phyloP scores from a whole-genome alignment of 2,329 filamentous ascomycete genomes.

The Clathrospora elynae region DNA sequence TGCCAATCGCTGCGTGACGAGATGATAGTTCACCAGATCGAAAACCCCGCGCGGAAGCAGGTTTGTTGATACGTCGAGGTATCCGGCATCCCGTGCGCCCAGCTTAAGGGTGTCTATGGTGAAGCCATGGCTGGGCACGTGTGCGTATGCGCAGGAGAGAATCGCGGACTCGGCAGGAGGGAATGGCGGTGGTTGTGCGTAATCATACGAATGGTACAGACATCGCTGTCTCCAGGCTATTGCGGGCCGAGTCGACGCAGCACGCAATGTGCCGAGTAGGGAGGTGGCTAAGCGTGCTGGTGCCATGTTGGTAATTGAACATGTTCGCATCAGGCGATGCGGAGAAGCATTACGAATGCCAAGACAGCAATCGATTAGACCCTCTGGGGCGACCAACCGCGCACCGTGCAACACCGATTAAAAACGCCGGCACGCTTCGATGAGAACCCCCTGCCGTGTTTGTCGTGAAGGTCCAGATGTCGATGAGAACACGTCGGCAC shows the following conservation, averaged over 20 bases:
- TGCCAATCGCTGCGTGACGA: slow-evolving; percentile 68
- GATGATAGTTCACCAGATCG: slow-evolving; percentile 78
- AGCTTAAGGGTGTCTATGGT: slow-evolving; percentile 72
- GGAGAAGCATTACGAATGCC: slow-evolving; percentile 32
- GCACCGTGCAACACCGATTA: slow-evolving; percentile 3
- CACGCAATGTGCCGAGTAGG: slow-evolving; percentile 32
- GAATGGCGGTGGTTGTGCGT: slow-evolving; percentile 62
- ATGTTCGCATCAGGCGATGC: slow-evolving; percentile 21
- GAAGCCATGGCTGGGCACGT: slow-evolving; percentile 85
- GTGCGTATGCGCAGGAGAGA: slow-evolving; percentile 76
- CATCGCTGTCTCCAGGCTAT: slow-evolving; percentile 25
- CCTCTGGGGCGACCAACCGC: slow-evolving; percentile 2
- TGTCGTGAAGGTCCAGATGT: no score
- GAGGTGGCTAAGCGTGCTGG: slow-evolving; percentile 32
- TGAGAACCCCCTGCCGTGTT: no score
- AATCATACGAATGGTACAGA: slow-evolving; percentile 46
- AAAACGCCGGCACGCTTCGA: background rate
- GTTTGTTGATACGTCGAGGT: slow-evolving; percentile 83
- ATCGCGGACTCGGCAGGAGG: slow-evolving; percentile 73
- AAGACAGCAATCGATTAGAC: slow-evolving; percentile 26
- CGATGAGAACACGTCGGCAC: slow-evolving; percentile 10
- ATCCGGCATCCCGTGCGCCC: slow-evolving; percentile 83
- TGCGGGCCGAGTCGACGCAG: slow-evolving; percentile 24
- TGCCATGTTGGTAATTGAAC: slow-evolving; percentile 34
- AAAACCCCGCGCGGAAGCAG: slow-evolving; percentile 80